Evolutionary conservation across 2,329 filamentous ascomycete species (phyloP), one percentile per base, ranked within the genome.

Genomic region (Aspergillus awamori): DNA sequence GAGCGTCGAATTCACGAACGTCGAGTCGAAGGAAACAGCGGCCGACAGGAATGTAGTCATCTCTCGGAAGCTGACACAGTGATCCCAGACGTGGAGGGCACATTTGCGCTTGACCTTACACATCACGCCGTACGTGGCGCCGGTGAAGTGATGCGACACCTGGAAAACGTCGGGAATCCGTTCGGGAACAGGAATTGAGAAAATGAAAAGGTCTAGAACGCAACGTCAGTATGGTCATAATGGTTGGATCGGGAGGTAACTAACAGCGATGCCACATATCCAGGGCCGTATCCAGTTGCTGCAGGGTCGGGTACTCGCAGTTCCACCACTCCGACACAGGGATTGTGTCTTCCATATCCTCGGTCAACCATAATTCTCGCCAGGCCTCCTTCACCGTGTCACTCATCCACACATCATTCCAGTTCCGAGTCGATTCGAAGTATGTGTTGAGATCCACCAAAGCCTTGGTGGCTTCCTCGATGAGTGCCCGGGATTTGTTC

Each of bases 51-150:
- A 81, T 36, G 81, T 75, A 53, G 79, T 81, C 61, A 76, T 83
- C 67, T 87, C 84, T 59, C 85, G 77, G 84, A 84, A 87, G 45
- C 81, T 83, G 62, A 87, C 86, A 20, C 83, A 83, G 69, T 87
- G 85, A 66, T 87, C 85, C 85, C 85, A 87, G 57, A 87, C 85
- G 61, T 86, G 84, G 20, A 87, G 80, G 0, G 83, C 85, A 59
- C 83, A 85, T 58, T 82, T 81, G 24, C 84, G 80, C 72, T 85
- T 85, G 62, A 87, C 78, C 72, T 87, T 87, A 70, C 85, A 85
- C 6, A 87, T 80, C 63, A 87, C 82, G 38, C 85, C 85, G 62
- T 87, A 87, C 0, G 84, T 82, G 5, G 83, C 84, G 52, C 83
- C 83, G 39, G 85, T 83, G 60, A 83, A 84, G 72, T 87, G 85